These are phyloP conservation scores for Physaria fendleri DNA, from an alignment of 345 rosid species.

Conservation along the genomic window DNA sequence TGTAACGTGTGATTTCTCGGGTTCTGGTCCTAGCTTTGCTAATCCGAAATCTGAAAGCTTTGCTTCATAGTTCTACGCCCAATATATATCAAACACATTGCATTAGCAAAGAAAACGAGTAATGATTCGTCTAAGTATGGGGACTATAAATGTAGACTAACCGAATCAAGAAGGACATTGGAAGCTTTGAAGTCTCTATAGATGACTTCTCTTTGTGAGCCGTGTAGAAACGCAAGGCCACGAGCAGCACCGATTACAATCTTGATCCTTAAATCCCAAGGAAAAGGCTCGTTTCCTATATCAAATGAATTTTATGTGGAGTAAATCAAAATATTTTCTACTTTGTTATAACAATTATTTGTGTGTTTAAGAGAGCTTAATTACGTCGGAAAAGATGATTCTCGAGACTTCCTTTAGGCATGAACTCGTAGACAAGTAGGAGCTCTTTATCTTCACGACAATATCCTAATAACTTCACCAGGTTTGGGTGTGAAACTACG, in stretches of 20 bases:
- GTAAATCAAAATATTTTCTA: not conserved
- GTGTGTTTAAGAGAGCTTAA: constrained; percentile 22
- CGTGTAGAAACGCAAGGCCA: constrained; percentile 70
- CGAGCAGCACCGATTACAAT: constrained; percentile 76
- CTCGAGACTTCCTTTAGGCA: constrained; percentile 76
- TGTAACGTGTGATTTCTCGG: constrained; percentile 66
- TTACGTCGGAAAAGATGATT: constrained; percentile 77
- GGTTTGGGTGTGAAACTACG: constrained; percentile 77
- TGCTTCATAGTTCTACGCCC: constrained; percentile 45
- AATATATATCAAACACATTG: not conserved
- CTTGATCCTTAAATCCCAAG: constrained; percentile 78
- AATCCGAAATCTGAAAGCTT: constrained; percentile 63
- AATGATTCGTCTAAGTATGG: not conserved
- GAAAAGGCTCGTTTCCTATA: constrained; percentile 49
- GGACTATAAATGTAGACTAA: constrained; percentile 27
- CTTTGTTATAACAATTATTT: not conserved
- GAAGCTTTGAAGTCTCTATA: constrained; percentile 84
- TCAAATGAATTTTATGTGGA: not conserved
- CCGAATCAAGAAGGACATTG: constrained; percentile 71
- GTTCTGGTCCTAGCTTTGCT: constrained; percentile 61
- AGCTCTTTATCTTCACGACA: constrained; percentile 74
- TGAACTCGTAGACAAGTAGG: constrained; percentile 73
- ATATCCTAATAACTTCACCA: constrained; percentile 69
- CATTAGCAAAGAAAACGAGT: not conserved
- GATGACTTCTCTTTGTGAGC: constrained; percentile 65